Evolutionary conservation across 148 eudicot genomes (phyloP), one percentile per base, ranked within the genome.

Genomic region (Beta vulgaris): DNA sequence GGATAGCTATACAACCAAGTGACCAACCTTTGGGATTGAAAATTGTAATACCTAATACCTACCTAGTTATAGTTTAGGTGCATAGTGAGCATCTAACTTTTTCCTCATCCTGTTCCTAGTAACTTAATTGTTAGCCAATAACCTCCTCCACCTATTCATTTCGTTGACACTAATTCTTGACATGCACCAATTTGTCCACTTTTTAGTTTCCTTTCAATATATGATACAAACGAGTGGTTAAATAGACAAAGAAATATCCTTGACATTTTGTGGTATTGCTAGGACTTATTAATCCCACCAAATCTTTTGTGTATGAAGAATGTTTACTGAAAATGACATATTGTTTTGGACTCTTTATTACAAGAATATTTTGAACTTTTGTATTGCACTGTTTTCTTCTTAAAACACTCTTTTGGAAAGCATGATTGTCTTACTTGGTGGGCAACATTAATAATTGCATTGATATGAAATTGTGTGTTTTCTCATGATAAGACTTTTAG

Each of bases 251-350:
- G 3, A 43, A 67, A 42, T 25, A 67, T 67, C 53, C 15, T 23
- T 40, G 68, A 40, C 68, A 64, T 64, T n/a, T 64, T 16, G 13
- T 71, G 34, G n/a, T 37, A 54, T 55, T 34, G 74, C 43, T 35
- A 36, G 55, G n/a, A n/a, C n/a, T n/a, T n/a, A 6, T 7, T 13
- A n/a, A 37, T n/a, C 58, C 43, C 53, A 70, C 57, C 35, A 34
- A 46, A 19, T 49, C 35, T 8, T 51, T 51, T 53, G 34, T 58
- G 48, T 6, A 15, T 53, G 29, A 12, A 55, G 9, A 72, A 72
- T 26, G 66, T 42, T 73, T 6, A 16, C 26, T 29, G 66, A 42
- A 73, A 73, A 39, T 26, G 76, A 73, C 76, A 37, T 61, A 14
- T 67, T 42, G 34, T 26, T 9, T 37, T 72, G 40, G 28, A 35